Base-by-base conservation (phyloP, 495 filamentous ascomycete genomes). In the Pseudomonodictys pantanalensis region DNA sequence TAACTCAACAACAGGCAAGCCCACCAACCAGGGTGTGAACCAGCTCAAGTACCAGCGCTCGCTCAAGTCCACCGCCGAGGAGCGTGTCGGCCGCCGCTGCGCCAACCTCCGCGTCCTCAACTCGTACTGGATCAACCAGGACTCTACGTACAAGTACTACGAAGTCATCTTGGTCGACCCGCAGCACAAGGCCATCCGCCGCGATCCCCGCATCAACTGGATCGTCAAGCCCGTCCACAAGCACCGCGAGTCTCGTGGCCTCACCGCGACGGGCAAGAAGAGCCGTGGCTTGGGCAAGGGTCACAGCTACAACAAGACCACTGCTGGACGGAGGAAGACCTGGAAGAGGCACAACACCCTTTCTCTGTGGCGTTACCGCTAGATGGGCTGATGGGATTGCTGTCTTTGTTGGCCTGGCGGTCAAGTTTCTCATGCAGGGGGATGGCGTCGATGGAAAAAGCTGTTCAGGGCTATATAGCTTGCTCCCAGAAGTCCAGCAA, bases 81-180 rank as follows among this genome's bases (percentile, higher is more conserved):
- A 97, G 88, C 95, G 93, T 88, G 92, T 97, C 72, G 93, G 95
- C 71, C 91, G 92, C 76, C 91, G 92, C 73, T 96, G 91, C 81
- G 90, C 91, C 80, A 98, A 98, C 81, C 79, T 98, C 77, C 88
- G 93, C 68, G 95, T 99, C 68, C 85, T 99, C 75, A 99, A 97
- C 85, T 96, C 91, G 68, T 99, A 99, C 90, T 99, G 93, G 93
- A 91, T 97, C 86, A 99, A 99, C 85, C 93, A 99, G 84, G 93
- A 99, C 83, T 96, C 92, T 53, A 97, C 93, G 79, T 99, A 97
- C 89, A 99, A 99, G 85, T 99, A 97, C 86, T 99, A 84, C 81
- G 93, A 99, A 81, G 85, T 99, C 77, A 97, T 99, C 82, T 88
- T 97, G 68, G 95, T 99, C 75, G 93, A 99, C 82, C 95, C 93